Percentiles rank a stretch among this genome's conserved stretches.
phyloP scores from a whole-genome alignment of 768 basidiomycete species.

The Piloderma croceum region DNA sequence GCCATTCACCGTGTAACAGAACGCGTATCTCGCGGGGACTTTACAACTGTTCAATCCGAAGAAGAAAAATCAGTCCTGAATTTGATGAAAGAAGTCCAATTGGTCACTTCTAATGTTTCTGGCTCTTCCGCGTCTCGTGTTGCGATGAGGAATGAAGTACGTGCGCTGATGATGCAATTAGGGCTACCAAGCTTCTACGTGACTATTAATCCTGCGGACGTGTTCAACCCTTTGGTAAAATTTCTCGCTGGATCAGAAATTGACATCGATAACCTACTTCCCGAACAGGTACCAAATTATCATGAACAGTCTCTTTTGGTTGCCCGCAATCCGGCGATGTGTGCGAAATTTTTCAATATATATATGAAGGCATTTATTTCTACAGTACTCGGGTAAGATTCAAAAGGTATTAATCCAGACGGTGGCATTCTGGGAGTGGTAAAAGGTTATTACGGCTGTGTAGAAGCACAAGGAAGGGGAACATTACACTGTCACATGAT shows the following conservation, averaged over 20 bases:
- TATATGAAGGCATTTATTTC: conserved; percentile 15
- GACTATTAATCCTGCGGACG: conserved; percentile 20
- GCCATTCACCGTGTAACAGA: conserved; percentile 20
- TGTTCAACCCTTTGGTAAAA: conserved; percentile 12
- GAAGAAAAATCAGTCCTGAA: conserved; percentile 16
- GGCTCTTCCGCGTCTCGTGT: conserved; percentile 18
- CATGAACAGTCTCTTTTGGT: conserved; percentile 6
- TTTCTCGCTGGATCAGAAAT: conserved; percentile 13
- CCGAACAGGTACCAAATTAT: conserved; percentile 1
- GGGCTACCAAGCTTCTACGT: conserved; percentile 18
- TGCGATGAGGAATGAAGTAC: conserved; percentile 15
- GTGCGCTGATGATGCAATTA: conserved; percentile 7
- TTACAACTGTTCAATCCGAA: conserved; percentile 7
- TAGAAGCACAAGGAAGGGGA: conserved; percentile 35
- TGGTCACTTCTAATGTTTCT: conserved; percentile 10
- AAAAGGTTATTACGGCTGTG: conserved; percentile 29
- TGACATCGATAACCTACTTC: conserved; percentile 10
- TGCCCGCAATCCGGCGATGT: conserved; percentile 17
- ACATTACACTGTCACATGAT: conserved; percentile 38
- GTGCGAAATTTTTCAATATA: conserved; percentile 19
- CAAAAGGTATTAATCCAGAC: neutral
- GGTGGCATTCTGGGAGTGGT: neutral
- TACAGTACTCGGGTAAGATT: conserved; percentile 10
- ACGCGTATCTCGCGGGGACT: conserved; percentile 16
- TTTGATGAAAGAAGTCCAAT: conserved; percentile 15